Percentiles rank a stretch among this genome's conserved stretches.
phyloP scores from a whole-genome alignment of 768 basidiomycete species.

The Astraeus odoratus region DNA sequence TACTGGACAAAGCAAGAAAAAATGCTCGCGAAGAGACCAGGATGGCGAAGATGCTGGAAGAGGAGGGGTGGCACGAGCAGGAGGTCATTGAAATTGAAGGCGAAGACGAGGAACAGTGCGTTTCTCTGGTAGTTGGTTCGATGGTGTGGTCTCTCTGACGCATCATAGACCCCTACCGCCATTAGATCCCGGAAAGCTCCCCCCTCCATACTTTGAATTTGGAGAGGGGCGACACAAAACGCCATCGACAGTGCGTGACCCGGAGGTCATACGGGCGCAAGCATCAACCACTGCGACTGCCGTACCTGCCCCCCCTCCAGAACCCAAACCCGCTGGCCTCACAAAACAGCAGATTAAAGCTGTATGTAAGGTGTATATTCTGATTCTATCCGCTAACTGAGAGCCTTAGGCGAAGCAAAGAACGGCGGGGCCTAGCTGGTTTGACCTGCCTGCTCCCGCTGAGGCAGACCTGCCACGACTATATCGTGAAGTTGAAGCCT shows the following conservation, averaged over 20 bases:
- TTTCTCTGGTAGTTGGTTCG: constrained; percentile 5
- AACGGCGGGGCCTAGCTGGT: constrained; percentile 81
- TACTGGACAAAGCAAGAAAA: constrained; percentile 55
- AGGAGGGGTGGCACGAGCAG: constrained; percentile 37
- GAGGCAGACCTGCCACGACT: constrained; percentile 75
- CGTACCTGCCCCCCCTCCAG: constrained; percentile 54
- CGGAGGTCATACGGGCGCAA: constrained; percentile 50
- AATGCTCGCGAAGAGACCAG: constrained; percentile 35
- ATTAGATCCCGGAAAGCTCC: constrained; percentile 60
- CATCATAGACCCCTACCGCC: constrained; percentile 47
- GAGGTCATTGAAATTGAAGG: constrained; percentile 44
- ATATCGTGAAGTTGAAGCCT: constrained; percentile 80
- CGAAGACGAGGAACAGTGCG: constrained; percentile 31
- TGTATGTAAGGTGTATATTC: constrained; percentile 33
- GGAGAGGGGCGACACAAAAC: constrained; percentile 36
- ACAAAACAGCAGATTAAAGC: constrained; percentile 70
- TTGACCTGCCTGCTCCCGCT: constrained; percentile 77
- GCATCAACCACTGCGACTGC: constrained; percentile 41
- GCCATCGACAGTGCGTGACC: constrained; percentile 49
- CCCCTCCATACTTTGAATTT: constrained; percentile 57
- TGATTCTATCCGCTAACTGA: background rate
- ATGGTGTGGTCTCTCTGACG: constrained; percentile 1
- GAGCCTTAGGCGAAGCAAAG: constrained; percentile 50
- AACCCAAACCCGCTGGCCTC: constrained; percentile 60
- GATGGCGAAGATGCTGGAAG: constrained; percentile 17